phyloP scores from a whole-genome alignment of 2,329 filamentous ascomycete genomes.

The Zymoseptoria crescenta region DNA sequence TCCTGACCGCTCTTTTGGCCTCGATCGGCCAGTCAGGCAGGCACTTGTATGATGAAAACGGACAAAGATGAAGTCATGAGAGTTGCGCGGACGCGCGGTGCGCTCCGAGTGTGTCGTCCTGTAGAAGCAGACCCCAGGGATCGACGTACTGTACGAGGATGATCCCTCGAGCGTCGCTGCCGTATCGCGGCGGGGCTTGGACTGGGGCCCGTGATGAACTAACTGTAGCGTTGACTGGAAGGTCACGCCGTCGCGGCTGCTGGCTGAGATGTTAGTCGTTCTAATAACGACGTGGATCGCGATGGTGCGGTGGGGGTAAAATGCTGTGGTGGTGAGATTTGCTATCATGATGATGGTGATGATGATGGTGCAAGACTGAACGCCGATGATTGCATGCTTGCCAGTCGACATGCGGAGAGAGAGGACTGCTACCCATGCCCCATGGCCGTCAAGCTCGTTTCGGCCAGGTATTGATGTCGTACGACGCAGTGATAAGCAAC shows the following conservation, averaged over 20 bases:
- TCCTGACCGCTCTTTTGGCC: neutral
- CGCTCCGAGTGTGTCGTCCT: neutral
- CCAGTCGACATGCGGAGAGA: neutral
- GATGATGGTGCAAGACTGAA: neutral
- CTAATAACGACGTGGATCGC: neutral
- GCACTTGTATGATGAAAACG: neutral
- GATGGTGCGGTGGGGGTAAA: too few relatives aligned
- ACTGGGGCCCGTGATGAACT: neutral
- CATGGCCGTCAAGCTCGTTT: neutral
- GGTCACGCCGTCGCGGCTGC: neutral
- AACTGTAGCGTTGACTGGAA: neutral
- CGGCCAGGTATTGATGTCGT: neutral
- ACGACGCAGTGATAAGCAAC: neutral
- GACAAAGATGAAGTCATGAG: neutral
- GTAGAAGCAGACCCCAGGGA: neutral
- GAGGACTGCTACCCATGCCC: neutral
- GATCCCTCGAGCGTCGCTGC: neutral
- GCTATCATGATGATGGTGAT: neutral
- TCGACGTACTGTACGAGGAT: neutral
- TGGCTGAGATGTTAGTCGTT: neutral
- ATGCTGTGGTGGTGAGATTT: neutral
- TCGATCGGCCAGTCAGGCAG: neutral
- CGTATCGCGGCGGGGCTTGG: neutral
- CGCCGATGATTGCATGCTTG: neutral
- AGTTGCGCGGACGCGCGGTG: neutral